These are phyloP conservation scores for Massariosphaeria phaeospora DNA, from an alignment of 495 filamentous ascomycete genomes.

Conservation along the genomic window DNA sequence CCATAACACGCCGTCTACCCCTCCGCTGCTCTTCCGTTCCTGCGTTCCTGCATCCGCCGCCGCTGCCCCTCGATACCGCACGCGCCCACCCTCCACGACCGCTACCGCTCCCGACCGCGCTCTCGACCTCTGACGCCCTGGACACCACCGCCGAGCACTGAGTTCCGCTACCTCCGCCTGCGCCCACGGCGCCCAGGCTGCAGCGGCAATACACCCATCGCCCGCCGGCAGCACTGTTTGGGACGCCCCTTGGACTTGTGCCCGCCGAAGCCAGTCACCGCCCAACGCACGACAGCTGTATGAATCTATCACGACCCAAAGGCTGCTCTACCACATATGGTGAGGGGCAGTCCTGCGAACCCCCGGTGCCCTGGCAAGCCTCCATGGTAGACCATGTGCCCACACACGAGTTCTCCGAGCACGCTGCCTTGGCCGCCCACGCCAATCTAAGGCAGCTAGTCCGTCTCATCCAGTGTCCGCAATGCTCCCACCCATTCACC, in stretches of 20 bases:
- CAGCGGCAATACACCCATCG: too few relatives aligned
- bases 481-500: conserved; percentile 64
- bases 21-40: too few relatives aligned
- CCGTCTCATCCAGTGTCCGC: conserved; percentile 66
- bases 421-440: conserved; percentile 42
- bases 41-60: too few relatives aligned
- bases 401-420: conserved; percentile 3
- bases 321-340: background rate
- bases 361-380: conserved; percentile 10
- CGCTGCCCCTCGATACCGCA: background rate
- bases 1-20: too few relatives aligned
- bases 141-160: too few relatives aligned
- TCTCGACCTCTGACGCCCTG: background rate
- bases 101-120: background rate
- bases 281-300: background rate
- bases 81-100: background rate
- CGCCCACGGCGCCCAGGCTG: background rate
- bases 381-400: conserved; percentile 27
- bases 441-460: conserved; percentile 56
- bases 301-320: conserved; percentile 10
- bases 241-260: background rate
- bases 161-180: background rate
- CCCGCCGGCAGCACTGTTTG: too few relatives aligned
- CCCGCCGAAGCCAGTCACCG: background rate
- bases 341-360: conserved; percentile 23